Conservation (phyloP, 148 eudicot species). For the Agrostemma githago region DNA sequence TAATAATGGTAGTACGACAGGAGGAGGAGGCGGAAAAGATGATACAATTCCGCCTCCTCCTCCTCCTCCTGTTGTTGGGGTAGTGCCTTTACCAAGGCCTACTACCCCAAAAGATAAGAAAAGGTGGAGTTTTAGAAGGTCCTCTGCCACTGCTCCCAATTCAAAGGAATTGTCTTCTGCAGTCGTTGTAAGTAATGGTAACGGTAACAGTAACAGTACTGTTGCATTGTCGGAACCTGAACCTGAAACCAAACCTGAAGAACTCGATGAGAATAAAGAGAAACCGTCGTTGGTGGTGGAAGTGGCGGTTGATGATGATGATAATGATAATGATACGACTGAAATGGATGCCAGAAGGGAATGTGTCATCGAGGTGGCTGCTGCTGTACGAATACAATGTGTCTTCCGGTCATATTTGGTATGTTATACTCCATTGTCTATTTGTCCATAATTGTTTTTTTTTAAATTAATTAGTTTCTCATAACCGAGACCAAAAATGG, state of each 20-base stretch:
- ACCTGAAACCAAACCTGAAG: too few species aligned
- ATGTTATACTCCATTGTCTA: conserved; percentile 5
- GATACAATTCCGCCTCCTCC: too few species aligned
- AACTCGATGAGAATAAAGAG: conserved; percentile 30
- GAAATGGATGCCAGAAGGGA: conserved; percentile 23
- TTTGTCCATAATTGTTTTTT: too few species aligned
- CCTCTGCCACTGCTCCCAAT: conserved; percentile 39
- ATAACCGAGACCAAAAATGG: too few species aligned
- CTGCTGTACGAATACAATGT: conserved; percentile 74
- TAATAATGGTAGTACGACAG: conserved; percentile 16
- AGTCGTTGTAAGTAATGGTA: conserved; percentile 9
- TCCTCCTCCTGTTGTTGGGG: conserved; percentile 26
- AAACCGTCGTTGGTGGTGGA: conserved; percentile 36
- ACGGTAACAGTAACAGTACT: background rate
- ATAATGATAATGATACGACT: conserved; percentile 34
- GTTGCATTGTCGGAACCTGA: conserved; percentile 15
- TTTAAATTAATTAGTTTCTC: too few species aligned
- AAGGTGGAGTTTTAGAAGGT: conserved; percentile 87
- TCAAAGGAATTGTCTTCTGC: conserved; percentile 17
- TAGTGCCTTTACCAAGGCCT: conserved; percentile 24
- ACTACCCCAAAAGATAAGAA: conserved; percentile 74
- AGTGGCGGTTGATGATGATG: conserved; percentile 23
- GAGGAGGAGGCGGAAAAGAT: too few species aligned
- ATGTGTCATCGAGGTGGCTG: conserved; percentile 38
- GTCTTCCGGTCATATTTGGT: conserved; percentile 73